Evolutionary conservation across 148 eudicot species (phyloP).

Genomic region (Pouteria glomerata): DNA sequence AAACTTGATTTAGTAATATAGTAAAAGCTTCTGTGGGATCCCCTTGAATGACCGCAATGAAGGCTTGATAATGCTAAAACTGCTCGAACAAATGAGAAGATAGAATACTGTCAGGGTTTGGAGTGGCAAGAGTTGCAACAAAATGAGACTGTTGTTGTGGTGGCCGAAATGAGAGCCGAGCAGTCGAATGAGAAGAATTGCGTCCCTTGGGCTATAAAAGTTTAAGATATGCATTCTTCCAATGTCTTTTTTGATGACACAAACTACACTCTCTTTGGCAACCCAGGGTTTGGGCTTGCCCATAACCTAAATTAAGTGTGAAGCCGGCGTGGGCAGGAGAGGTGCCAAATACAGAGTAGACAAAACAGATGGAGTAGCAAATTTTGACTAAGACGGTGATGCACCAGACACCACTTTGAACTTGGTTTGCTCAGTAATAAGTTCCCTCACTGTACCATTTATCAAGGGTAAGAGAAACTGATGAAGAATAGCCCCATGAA

Average conservation of each 20-base stretch:
- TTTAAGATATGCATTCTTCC: background rate
- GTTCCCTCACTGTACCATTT: too few relatives aligned
- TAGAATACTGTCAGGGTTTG: background rate
- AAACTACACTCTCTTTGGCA: background rate
- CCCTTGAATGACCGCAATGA: background rate
- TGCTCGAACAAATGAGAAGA: background rate
- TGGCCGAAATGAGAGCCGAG: background rate
- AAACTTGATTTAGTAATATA: background rate
- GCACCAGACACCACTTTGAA: background rate
- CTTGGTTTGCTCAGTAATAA: too few relatives aligned
- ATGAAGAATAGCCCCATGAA: background rate
- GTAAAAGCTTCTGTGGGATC: too few relatives aligned
- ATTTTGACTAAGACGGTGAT: background rate
- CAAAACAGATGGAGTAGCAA: background rate
- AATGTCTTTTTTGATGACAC: background rate
- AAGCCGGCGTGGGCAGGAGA: background rate
- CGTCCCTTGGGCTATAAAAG: background rate
- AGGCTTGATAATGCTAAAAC: background rate
- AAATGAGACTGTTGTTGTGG: background rate
- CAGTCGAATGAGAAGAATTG: background rate
- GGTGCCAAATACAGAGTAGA: too few relatives aligned
- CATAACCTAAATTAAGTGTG: background rate
- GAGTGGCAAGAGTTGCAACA: background rate
- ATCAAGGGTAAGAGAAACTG: too few relatives aligned
- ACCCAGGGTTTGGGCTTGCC: background rate